phyloP scores from a whole-genome alignment of 2,329 filamentous ascomycete species.

The Hypoxylon sp. region DNA sequence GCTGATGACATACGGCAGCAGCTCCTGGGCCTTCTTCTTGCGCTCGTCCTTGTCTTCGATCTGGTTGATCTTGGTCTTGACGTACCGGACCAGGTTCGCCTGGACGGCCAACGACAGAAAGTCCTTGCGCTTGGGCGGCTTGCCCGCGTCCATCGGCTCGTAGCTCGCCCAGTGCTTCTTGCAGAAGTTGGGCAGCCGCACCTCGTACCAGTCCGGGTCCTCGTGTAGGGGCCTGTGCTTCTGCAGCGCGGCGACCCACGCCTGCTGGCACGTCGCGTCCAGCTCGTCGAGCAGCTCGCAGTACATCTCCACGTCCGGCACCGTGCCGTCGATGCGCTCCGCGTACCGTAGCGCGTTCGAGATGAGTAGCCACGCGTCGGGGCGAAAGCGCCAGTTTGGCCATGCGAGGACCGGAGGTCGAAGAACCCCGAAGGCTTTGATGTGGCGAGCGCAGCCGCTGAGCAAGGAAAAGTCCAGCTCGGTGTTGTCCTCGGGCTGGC shows the following conservation, averaged over 20 bases:
- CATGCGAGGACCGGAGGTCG: slow-evolving; percentile 47
- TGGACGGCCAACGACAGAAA: slow-evolving; percentile 49
- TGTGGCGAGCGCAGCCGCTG: slow-evolving; percentile 49
- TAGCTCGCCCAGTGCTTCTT: slow-evolving; percentile 49
- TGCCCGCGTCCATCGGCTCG: slow-evolving; percentile 52
- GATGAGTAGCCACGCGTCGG: slow-evolving; percentile 50
- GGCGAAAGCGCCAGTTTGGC: slow-evolving; percentile 49
- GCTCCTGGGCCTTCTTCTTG: slow-evolving; percentile 49
- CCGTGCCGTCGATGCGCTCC: slow-evolving; percentile 45
- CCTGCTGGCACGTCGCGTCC: slow-evolving; percentile 73
- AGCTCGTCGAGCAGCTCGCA: slow-evolving; percentile 48
- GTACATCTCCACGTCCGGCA: slow-evolving; percentile 43
- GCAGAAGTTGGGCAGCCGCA: slow-evolving; percentile 44
- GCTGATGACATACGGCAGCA: slow-evolving; percentile 48
- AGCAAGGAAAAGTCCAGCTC: slow-evolving; percentile 48
- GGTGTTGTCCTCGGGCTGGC: slow-evolving; percentile 36
- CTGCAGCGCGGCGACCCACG: slow-evolving; percentile 46
- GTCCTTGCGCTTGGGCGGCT: slow-evolving; percentile 50
- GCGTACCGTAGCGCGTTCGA: slow-evolving; percentile 50
- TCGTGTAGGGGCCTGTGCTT: slow-evolving; percentile 49
- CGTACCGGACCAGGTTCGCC: slow-evolving; percentile 48
- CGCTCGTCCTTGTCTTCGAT: slow-evolving; percentile 30
- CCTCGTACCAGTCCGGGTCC: slow-evolving; percentile 50
- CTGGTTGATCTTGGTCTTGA: slow-evolving; percentile 40
- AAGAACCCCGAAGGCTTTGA: slow-evolving; percentile 46